Base-by-base conservation (phyloP, 2,329 filamentous ascomycete species). In the Monosporascus sp. region DNA sequence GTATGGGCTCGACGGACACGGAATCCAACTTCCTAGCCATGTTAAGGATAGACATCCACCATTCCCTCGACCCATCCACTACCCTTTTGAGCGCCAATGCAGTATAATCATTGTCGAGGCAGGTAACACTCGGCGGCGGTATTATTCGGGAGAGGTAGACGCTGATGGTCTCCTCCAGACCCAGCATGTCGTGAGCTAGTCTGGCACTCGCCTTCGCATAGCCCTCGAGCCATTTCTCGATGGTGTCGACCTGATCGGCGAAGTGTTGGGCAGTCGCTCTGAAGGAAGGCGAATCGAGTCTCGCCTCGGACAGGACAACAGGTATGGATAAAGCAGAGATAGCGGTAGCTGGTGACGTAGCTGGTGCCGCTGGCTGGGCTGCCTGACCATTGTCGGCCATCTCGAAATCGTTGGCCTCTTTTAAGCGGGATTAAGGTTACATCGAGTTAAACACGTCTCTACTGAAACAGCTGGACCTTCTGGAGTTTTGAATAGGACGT, bases 71-170 rank as follows among this genome's bases (percentile, higher is more conserved):
- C 5, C 89, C 89, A 60, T 99, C 93, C 18, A 87, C 88, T 66
- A 92, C 88, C 52, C 89, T 82, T 70, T 88, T 89, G 69, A 97
- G 82, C 17, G 92, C 91, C 56, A 96, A 77, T 47, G 96, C 78
- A 0, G 92, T 94, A 70, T 97, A 97, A 72, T 99, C 94, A 72
- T 96, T 91, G 68, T 99, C 94, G 65, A 99, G 79, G 50, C 93
- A 92, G 55, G 88, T 90, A 52, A 91, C 78, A 52, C 85, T 81
- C 22, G 81, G 70, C 5, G 88, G 86, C 25, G 90, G 89, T n/a
- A 86, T 81, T 31, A 89, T 86, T 60, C 88, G 86, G 55, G 83
- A 75, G 18, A 97, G 77, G 66, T 94, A 94, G 51, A 75, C 77
- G 68, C 88, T 88, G 63, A 97, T 85, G 9, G 88, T 81, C 52